A percentile compares a stretch with the other conserved stretches of the same genome.
phyloP scores from a whole-genome alignment of 2,329 filamentous ascomycete species.

The Epichloe elymi region DNA sequence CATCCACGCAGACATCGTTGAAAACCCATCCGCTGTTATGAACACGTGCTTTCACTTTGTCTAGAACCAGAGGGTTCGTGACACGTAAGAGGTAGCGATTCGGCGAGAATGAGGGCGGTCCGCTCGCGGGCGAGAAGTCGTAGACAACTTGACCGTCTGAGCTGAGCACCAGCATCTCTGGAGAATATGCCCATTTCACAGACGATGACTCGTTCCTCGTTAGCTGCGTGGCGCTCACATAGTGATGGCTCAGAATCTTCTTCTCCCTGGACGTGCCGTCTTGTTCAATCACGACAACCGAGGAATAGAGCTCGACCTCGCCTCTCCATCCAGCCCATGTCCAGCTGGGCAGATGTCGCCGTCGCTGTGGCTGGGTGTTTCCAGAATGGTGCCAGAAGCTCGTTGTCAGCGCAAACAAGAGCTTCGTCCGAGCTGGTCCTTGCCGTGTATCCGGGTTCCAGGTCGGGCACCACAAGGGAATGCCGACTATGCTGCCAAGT shows the following conservation, averaged over 20 bases:
- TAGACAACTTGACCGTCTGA: slow-evolving; percentile 18
- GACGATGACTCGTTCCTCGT: slow-evolving; percentile 20
- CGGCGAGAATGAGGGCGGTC: slow-evolving; percentile 13
- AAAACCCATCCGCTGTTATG: slow-evolving; percentile 21
- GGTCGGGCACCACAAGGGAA: slow-evolving; percentile 18
- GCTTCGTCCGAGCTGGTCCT: slow-evolving; percentile 16
- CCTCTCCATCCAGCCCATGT: slow-evolving; percentile 25
- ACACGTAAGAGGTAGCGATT: slow-evolving; percentile 18
- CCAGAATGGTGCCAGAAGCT: slow-evolving; percentile 25
- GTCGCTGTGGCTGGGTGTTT: slow-evolving; percentile 12
- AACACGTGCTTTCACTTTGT: slow-evolving; percentile 20
- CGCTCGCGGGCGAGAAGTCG: slow-evolving; percentile 14
- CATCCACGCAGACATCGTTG: slow-evolving; percentile 22
- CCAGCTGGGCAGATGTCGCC: slow-evolving; percentile 22
- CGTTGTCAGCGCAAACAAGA: slow-evolving; percentile 21
- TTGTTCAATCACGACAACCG: slow-evolving; percentile 18
- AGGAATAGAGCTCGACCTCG: slow-evolving; percentile 21
- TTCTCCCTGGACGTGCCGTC: slow-evolving; percentile 15
- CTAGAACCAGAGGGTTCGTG: slow-evolving; percentile 20
- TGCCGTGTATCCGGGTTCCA: slow-evolving; percentile 6
- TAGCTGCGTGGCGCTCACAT: slow-evolving; percentile 21
- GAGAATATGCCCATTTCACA: slow-evolving; percentile 21
- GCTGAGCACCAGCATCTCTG: slow-evolving; percentile 17
- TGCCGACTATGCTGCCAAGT: slow-evolving; percentile 18
- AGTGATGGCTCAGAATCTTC: slow-evolving; percentile 22